phyloP scores from a whole-genome alignment of 352 stramenopile species.

The Globisporangium acanthophoron region DNA sequence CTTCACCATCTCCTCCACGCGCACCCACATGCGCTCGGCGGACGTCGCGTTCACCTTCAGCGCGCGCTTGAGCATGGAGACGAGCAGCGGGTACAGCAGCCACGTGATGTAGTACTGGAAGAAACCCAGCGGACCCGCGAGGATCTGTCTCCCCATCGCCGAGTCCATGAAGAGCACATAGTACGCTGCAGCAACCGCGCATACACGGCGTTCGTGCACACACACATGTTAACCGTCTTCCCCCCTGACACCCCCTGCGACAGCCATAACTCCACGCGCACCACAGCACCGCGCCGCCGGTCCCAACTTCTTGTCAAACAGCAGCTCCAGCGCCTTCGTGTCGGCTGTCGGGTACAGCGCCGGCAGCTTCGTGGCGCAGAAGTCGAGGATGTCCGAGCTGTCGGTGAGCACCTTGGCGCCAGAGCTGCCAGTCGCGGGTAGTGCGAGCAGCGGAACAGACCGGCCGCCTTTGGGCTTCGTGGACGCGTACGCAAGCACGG shows the following conservation, averaged over 20 bases:
- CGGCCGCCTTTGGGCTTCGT: constrained; percentile 38
- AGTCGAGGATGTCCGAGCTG: constrained; percentile 40
- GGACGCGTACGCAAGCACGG: constrained; percentile 35
- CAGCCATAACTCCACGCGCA: constrained; percentile 2
- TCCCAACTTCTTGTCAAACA: constrained; percentile 38
- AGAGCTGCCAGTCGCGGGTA: constrained; percentile 6
- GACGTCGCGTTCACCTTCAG: constrained; percentile 30
- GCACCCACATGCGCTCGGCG: constrained; percentile 20
- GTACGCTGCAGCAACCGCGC: constrained; percentile 20
- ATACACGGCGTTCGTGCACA: neutral
- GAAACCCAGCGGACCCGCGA: constrained; percentile 15
- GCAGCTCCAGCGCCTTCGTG: constrained; percentile 32
- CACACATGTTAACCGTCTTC: too few relatives aligned
- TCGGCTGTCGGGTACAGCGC: constrained; percentile 30
- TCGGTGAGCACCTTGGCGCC: constrained; percentile 18
- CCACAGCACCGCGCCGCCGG: constrained; percentile 23
- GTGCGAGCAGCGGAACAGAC: constrained; percentile 35
- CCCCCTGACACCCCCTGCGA: too few relatives aligned
- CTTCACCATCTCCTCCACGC: constrained; percentile 22
- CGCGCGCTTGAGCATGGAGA: constrained; percentile 17
- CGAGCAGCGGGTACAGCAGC: constrained; percentile 26
- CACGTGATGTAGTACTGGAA: constrained; percentile 18
- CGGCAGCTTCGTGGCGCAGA: constrained; percentile 25
- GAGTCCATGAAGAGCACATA: constrained; percentile 26
- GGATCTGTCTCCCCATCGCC: constrained; percentile 13